Evolutionary conservation across 2,329 filamentous ascomycete genomes (phyloP), one percentile per base, ranked within the genome.

Genomic region (Fusarium robinianum): DNA sequence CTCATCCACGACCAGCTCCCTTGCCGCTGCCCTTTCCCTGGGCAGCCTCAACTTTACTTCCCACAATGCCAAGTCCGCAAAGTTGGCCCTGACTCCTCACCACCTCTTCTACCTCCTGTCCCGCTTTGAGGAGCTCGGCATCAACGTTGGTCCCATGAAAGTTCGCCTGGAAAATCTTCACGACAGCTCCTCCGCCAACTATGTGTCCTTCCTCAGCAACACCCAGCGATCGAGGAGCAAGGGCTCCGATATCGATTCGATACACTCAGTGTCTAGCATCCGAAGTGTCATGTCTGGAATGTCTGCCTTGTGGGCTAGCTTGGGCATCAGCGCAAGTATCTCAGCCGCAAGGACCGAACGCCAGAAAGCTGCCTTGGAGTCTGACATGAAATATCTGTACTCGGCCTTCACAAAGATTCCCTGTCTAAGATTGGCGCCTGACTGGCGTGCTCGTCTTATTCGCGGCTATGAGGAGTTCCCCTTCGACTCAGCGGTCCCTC

Each of bases 331-430:
- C 48, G 85, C 88, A 30, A 87, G 85, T 68, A 89, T 89, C 61
- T 85, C 87, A 27, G 81, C 83, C 35, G 86, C 90, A 54, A 88
- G 91, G 65, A 88, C 84, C 23, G 94, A 96, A 69, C 90, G 90
- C 65, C 90, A 94, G 67, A 95, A 95, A 69, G 86, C 85, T 45
- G 87, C 89, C 30, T 72, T 94, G 42, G 84, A 94, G 64, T 83
- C 87, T 44, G 94, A 99, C 66, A 74, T 96, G 58, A 96, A 92
- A 68, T 97, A 99, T 67, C 77, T 99, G 22, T 99, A 96, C 72
- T 97, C 94, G 27, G 90, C 94, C 44, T 99, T 97, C 66, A 99
- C 94, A 63, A 99, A 97, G 72, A 95, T 99, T 29, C 94, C 94
- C 0, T 96, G 89, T 63, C 75, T 99, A 52, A 84, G 87, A 53